These are phyloP conservation scores for Cladobotryum protrusum DNA, from an alignment of 2,329 filamentous ascomycete genomes.

Conservation along the genomic window DNA sequence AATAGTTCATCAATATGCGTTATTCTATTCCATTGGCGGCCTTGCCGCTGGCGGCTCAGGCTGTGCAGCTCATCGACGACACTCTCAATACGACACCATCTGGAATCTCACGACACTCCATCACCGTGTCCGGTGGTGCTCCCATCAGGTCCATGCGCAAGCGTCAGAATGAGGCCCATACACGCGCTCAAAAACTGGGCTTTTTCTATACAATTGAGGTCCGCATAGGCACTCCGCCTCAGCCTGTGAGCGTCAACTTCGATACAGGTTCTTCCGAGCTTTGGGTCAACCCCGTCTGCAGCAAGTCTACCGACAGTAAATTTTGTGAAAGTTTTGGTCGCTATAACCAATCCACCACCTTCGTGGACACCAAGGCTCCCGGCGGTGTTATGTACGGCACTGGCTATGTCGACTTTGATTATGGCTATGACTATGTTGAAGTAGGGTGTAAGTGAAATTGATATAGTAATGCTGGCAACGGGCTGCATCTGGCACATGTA, in stretches of 20 bases:
- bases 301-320: slow-evolving; percentile 20
- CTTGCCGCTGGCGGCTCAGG: slow-evolving; percentile 22
- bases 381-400: slow-evolving; percentile 26
- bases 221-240: slow-evolving; percentile 31
- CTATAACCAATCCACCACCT: slow-evolving; percentile 26
- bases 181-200: slow-evolving; percentile 22
- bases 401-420: slow-evolving; percentile 27
- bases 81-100: slow-evolving; percentile 18
- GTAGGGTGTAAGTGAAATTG: slow-evolving; percentile 25
- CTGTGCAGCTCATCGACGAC: slow-evolving; percentile 17
- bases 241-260: slow-evolving; percentile 33
- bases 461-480: not conserved
- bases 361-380: slow-evolving; percentile 20
- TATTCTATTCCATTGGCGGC: slow-evolving; percentile 24
- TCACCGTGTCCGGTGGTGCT: slow-evolving; percentile 23
- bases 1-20: slow-evolving; percentile 19
- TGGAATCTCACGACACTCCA: slow-evolving; percentile 25
- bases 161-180: slow-evolving; percentile 23
- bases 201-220: slow-evolving; percentile 35
- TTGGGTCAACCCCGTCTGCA: slow-evolving; percentile 38
- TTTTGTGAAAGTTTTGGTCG: slow-evolving; percentile 25
- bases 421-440: slow-evolving; percentile 28
- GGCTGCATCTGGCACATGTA: not conserved
- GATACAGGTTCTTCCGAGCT: slow-evolving; percentile 37
- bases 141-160: slow-evolving; percentile 22